phyloP scores from a whole-genome alignment of 1,284 basidiomycete species.

The Gymnopus androsaceus region DNA sequence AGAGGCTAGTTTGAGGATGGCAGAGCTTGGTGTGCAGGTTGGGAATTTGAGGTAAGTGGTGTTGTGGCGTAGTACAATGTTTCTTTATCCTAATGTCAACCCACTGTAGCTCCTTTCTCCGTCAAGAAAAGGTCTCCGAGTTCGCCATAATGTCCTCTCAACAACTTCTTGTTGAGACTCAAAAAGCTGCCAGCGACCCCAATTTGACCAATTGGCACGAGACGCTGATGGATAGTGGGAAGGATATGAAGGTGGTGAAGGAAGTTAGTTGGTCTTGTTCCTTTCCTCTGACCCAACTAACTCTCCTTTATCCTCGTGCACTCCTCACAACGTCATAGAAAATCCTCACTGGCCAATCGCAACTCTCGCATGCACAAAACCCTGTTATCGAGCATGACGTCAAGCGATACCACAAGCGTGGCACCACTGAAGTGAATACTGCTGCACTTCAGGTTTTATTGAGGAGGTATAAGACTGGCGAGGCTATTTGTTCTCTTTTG shows the following conservation, averaged over 20 bases:
- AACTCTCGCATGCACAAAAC: conserved; percentile 70
- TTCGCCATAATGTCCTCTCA: conserved; percentile 91
- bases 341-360: conserved; percentile 55
- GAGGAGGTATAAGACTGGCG: too few relatives aligned
- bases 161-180: conserved; percentile 85
- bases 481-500: too few relatives aligned
- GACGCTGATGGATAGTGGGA: conserved; percentile 69
- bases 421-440: conserved; percentile 72
- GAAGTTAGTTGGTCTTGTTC: conserved; percentile 41
- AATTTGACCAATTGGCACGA: conserved; percentile 84
- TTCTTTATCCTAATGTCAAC: neutral
- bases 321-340: too few relatives aligned
- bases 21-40: conserved; percentile 85
- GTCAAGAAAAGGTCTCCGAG: conserved; percentile 94
- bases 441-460: conserved; percentile 61
- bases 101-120: conserved; percentile 82
- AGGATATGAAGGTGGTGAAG: conserved; percentile 54
- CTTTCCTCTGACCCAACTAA: neutral
- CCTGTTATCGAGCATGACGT: conserved; percentile 79
- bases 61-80: neutral
- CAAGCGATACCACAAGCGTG: conserved; percentile 70
- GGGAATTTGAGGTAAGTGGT: conserved; percentile 84
- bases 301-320: conserved; percentile 5
- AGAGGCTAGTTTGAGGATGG: conserved; percentile 71
- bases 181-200: conserved; percentile 86